phyloP scores from a whole-genome alignment of 306 rosid genomes.

The Parietaria judaica region DNA sequence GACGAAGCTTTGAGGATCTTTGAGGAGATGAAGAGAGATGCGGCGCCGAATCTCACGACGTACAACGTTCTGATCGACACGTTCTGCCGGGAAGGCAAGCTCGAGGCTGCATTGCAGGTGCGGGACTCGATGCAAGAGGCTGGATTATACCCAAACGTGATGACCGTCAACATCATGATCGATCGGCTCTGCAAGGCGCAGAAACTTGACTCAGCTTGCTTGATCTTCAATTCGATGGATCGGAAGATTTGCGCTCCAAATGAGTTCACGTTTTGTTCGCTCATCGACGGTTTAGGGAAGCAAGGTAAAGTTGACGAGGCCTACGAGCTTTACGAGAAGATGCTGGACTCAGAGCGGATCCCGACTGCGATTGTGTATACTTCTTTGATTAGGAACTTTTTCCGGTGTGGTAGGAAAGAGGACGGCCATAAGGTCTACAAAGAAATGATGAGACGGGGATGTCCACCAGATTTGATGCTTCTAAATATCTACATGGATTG shows the following conservation, averaged over 20 bases:
- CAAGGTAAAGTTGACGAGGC: slow-evolving; percentile 74
- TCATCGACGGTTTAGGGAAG: slow-evolving; percentile 89
- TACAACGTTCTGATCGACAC: slow-evolving; percentile 76
- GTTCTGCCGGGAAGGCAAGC: slow-evolving; percentile 72
- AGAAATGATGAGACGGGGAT: slow-evolving; percentile 64
- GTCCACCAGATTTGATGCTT: slow-evolving; percentile 73
- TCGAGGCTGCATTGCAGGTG: slow-evolving; percentile 49
- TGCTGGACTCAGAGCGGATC: slow-evolving; percentile 61
- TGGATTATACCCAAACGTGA: slow-evolving; percentile 79
- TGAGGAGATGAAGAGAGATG: slow-evolving; percentile 83
- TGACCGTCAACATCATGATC: slow-evolving; percentile 84
- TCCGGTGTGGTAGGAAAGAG: slow-evolving; percentile 79
- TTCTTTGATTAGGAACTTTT: slow-evolving; percentile 72
- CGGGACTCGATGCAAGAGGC: slow-evolving; percentile 72
- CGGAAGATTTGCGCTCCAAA: slow-evolving; percentile 67
- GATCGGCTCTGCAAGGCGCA: slow-evolving; percentile 82
- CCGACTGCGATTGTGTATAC: slow-evolving; percentile 70
- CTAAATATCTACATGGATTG: slow-evolving; percentile 94
- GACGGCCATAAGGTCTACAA: slow-evolving; percentile 94
- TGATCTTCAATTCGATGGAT: slow-evolving; percentile 75
- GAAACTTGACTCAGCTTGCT: slow-evolving; percentile 74
- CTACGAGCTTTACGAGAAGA: slow-evolving; percentile 79
- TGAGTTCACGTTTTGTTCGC: slow-evolving; percentile 70
- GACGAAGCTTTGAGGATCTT: slow-evolving; percentile 63
- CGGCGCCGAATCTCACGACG: slow-evolving; percentile 73